Conservation (phyloP, 2,329 filamentous ascomycete species). For the Verticillium tricorpus region DNA sequence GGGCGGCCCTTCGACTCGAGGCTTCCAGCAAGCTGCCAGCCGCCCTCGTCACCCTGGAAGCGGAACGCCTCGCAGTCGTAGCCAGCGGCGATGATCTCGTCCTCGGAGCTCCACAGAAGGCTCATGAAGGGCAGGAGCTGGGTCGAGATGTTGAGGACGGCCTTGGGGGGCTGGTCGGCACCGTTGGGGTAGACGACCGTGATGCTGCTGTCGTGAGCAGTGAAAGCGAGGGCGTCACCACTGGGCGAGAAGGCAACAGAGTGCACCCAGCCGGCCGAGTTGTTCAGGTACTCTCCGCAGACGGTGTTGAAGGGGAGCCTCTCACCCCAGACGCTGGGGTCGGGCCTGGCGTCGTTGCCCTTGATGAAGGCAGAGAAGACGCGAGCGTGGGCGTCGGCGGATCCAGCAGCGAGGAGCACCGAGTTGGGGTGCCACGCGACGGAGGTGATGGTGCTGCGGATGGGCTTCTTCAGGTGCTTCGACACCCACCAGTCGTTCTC, state of each 20-base stretch:
- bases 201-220: slow-evolving; percentile 91
- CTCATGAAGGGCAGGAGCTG: slow-evolving; percentile 90
- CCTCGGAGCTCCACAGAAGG: slow-evolving; percentile 85
- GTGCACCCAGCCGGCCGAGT: slow-evolving; percentile 95
- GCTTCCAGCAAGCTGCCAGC: slow-evolving; percentile 81
- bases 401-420: slow-evolving; percentile 87
- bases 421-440: slow-evolving; percentile 98
- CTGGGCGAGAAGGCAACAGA: slow-evolving; percentile 88
- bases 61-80: slow-evolving; percentile 89
- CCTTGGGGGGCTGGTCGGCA: slow-evolving; percentile 83
- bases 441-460: slow-evolving; percentile 92
- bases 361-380: slow-evolving; percentile 97
- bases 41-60: slow-evolving; percentile 70
- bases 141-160: slow-evolving; percentile 86
- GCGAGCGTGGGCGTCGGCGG: slow-evolving; percentile 93
- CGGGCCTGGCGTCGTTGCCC: slow-evolving; percentile 80
- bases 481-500: slow-evolving; percentile 99
- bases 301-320: slow-evolving; percentile 96
- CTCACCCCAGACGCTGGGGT: slow-evolving; percentile 90
- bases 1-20: slow-evolving; percentile 69
- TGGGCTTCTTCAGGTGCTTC: slow-evolving; percentile 98
- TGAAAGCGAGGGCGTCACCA: slow-evolving; percentile 89
- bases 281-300: slow-evolving; percentile 93
- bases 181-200: slow-evolving; percentile 93
- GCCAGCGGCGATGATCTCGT: slow-evolving; percentile 91